Evolutionary conservation across 495 filamentous ascomycete species (phyloP).

Genomic region (Penicillium tannophilum): DNA sequence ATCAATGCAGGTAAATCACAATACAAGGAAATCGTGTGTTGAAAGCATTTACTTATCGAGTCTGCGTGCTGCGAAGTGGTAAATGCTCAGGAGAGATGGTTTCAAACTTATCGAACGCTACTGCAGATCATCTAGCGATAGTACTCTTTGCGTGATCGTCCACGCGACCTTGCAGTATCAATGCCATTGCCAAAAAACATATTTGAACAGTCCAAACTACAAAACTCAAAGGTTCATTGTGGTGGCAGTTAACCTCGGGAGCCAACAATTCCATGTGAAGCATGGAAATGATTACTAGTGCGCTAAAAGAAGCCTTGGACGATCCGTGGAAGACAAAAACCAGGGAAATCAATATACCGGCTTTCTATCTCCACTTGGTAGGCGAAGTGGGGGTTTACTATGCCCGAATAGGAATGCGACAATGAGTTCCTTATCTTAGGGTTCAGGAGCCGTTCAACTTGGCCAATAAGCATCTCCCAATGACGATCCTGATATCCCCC

Average conservation of each 20-base stretch:
- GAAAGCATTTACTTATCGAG: too few species aligned
- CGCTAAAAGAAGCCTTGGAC: neutral
- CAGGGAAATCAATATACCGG: neutral
- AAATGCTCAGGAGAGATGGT: too few species aligned
- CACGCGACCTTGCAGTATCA: neutral
- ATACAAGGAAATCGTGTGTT: too few species aligned
- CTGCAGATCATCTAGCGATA: neutral
- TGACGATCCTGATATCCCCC: conserved; percentile 19
- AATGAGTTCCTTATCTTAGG: conserved; percentile 2
- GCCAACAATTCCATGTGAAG: neutral
- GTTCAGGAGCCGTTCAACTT: conserved; percentile 4
- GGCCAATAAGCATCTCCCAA: neutral
- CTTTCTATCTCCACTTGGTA: neutral
- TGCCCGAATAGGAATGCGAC: neutral
- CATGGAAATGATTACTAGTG: neutral
- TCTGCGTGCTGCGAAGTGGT: too few species aligned
- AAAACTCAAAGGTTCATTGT: neutral
- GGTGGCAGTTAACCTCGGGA: neutral
- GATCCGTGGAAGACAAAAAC: neutral
- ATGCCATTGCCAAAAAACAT: neutral
- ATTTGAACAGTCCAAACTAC: too few species aligned
- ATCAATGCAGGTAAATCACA: too few species aligned
- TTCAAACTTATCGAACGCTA: too few species aligned
- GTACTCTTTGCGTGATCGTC: neutral
- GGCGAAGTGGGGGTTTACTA: neutral